Base-by-base conservation (phyloP, 345 rosid genomes). In the Aquilaria yunnanensis region DNA sequence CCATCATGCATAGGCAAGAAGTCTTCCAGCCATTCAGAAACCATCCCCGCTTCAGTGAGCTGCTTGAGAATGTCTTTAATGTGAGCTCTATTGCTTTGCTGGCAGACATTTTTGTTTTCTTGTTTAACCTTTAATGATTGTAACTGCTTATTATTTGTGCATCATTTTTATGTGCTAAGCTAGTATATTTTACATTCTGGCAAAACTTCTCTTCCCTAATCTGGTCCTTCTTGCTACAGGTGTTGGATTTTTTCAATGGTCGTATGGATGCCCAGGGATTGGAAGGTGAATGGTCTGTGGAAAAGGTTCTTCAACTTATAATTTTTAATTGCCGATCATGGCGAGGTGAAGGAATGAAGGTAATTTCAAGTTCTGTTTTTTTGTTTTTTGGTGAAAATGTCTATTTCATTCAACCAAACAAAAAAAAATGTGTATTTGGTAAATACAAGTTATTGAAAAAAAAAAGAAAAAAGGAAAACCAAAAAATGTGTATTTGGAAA, bases 271-370 rank as follows among this genome's bases (percentile, higher is more conserved):
- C 93, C 30, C 96, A 91, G 67, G 74, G 85, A 75, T 57, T 72
- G 71, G 90, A 85, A 68, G 83, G 99, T 64, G 97, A 87, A 73
- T 94, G 96, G 99, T 91, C 99, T 6, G 97, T 91, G 62, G 93
- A 94, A 73, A 89, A 84, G 71, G 99, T 94, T 68, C 96, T 94
- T 59, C 73, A 80, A 57, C 83, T 85, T 72, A 85, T 94, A 69
- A 81, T 82, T 57, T 81, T 70, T 33, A 85, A 78, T 70, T 94
- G 93, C 50, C 84, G 96, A 60, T 90, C 89, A 66, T 94, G 96
- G 99, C 85, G 97, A 54, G 97, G 85, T 49, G 96, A 94, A 75
- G 99, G 97, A 67, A 77, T 90, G 85, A 90, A 90, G 99, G 99
- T 94, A 64, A 58, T 41, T 57, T 13, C 32, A 3, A 47, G 47